Conservation (phyloP, 2,329 filamentous ascomycete genomes). For the Ceratocystis ficicola region DNA sequence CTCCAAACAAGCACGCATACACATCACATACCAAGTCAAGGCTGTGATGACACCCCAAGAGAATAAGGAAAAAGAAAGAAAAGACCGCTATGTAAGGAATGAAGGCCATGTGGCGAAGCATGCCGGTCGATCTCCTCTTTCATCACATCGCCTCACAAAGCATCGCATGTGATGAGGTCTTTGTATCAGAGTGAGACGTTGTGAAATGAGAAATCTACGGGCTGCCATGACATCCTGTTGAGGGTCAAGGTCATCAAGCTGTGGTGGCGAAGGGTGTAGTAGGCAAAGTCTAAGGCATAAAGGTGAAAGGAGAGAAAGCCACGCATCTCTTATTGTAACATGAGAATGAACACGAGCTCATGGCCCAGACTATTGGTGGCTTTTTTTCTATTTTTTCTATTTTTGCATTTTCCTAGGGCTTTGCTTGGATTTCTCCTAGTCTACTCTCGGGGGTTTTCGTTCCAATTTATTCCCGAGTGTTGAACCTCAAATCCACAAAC, state of each 20-base stretch:
- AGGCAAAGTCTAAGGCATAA: neutral
- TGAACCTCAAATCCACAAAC: too few relatives aligned
- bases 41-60: neutral
- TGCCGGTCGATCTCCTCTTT: neutral
- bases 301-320: neutral
- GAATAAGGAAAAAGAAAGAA: neutral
- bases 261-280: neutral
- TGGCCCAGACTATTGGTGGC: neutral
- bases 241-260: too few relatives aligned
- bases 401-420: neutral
- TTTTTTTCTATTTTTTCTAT: neutral
- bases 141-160: too few relatives aligned
- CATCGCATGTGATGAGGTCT: too few relatives aligned
- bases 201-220: neutral
- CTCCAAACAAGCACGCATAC: neutral
- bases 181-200: conserved; percentile 5
- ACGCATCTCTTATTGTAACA: neutral
- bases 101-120: neutral
- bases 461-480: too few relatives aligned
- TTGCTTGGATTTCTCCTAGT: too few relatives aligned
- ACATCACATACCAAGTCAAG: too few relatives aligned
- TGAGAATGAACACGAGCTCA: too few relatives aligned
- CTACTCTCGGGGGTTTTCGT: too few relatives aligned
- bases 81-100: neutral
- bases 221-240: too few relatives aligned